Evolutionary conservation across 768 basidiomycete genomes (phyloP).

Genomic region (Mycena latifolia): DNA sequence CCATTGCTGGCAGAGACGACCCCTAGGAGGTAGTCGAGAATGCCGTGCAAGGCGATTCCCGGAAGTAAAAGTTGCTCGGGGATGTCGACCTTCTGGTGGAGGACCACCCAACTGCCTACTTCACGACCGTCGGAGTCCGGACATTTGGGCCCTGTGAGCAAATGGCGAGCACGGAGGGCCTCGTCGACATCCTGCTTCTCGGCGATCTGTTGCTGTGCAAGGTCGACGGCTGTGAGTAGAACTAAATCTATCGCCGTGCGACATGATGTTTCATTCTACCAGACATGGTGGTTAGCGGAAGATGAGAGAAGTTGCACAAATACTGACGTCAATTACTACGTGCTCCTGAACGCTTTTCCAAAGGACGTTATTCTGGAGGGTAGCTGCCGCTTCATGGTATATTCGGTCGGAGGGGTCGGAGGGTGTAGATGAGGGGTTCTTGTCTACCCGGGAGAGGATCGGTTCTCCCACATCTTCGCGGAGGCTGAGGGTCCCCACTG

Average conservation of each 20-base stretch:
- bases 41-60: background rate
- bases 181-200: constrained; percentile 1
- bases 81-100: constrained; percentile 9
- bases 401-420: background rate
- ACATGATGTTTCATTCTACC: background rate
- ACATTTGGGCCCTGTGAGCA: background rate
- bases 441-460: too few species aligned
- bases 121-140: background rate
- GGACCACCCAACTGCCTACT: constrained; percentile 7
- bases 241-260: constrained; percentile 8
- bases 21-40: background rate
- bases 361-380: background rate
- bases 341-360: constrained; percentile 2
- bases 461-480: background rate
- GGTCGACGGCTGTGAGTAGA: background rate
- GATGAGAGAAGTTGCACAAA: constrained; percentile 6
- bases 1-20: background rate
- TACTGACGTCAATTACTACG: constrained; percentile 6
- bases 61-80: background rate
- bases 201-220: constrained; percentile 1
- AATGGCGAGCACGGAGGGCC: constrained; percentile 4
- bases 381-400: background rate
- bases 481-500: background rate
- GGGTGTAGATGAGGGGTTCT: background rate
- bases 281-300: background rate